Conservation (phyloP, 768 basidiomycete species). For the Dacryopinax primogenitus region DNA sequence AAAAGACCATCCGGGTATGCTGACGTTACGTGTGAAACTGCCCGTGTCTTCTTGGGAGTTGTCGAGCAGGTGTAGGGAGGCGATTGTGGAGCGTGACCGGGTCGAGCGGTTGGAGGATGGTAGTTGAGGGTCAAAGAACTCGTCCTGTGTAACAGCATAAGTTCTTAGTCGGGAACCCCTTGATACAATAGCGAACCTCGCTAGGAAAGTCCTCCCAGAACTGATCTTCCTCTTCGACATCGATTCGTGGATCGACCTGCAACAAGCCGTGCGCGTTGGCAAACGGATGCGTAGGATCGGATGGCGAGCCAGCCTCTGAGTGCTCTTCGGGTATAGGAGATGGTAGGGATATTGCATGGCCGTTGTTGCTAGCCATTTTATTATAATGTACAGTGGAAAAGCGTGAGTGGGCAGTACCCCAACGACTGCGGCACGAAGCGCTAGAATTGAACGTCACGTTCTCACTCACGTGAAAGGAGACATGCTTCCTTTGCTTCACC, state of each 20-base stretch:
- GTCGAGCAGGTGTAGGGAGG: neutral
- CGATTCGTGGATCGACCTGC: neutral
- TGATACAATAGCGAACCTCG: neutral
- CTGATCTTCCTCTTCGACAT: conserved; percentile 6
- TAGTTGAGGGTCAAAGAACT: conserved; percentile 5
- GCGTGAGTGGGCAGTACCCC: neutral
- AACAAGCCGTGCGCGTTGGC: conserved; percentile 1
- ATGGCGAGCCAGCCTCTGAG: neutral
- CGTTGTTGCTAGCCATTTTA: neutral
- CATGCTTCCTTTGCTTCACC: neutral
- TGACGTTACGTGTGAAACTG: neutral
- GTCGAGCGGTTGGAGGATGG: conserved; percentile 5
- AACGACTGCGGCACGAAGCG: neutral
- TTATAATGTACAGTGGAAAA: neutral
- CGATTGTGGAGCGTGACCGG: neutral
- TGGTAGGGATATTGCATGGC: neutral
- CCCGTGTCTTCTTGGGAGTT: conserved; percentile 5
- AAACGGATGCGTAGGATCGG: neutral
- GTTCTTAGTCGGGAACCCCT: neutral
- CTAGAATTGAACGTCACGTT: neutral
- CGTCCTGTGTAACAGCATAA: neutral
- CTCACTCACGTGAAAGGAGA: neutral
- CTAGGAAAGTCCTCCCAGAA: conserved; percentile 5
- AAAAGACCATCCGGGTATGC: conserved; percentile 5
- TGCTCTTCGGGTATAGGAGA: neutral